Evolutionary conservation across 495 filamentous ascomycete species (phyloP).

Genomic region (Penicillium roqueforti): DNA sequence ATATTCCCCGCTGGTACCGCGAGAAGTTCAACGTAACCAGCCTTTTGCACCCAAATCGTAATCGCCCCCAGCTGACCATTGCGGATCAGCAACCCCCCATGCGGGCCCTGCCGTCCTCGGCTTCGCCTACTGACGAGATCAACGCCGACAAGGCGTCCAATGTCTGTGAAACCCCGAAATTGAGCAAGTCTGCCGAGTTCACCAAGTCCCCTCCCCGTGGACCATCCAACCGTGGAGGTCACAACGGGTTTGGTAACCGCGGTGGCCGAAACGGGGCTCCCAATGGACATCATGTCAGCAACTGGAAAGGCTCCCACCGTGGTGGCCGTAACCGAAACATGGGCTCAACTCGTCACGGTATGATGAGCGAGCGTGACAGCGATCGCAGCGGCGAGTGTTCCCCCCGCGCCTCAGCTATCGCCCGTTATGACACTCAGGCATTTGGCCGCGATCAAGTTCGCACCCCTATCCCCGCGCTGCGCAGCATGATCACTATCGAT

Average conservation of each 20-base stretch:
- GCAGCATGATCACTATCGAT: too few species aligned
- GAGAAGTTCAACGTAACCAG: conserved; percentile 40
- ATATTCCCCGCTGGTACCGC: conserved; percentile 54
- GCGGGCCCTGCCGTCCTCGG: conserved; percentile 15
- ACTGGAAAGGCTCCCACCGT: not conserved
- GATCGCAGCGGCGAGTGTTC: not conserved
- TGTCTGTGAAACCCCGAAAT: not conserved
- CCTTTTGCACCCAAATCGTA: conserved; percentile 19
- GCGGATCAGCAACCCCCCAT: conserved; percentile 12
- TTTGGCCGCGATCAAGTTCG: not conserved
- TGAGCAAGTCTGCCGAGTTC: not conserved
- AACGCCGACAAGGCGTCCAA: not conserved
- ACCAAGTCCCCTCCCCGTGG: conserved; percentile 4
- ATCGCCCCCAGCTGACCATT: conserved; percentile 12
- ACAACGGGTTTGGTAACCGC: not conserved
- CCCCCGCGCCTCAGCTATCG: not conserved
- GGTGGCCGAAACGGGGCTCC: not conserved
- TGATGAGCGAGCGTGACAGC: not conserved
- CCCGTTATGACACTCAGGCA: not conserved
- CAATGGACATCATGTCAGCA: not conserved
- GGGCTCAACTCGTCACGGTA: not conserved
- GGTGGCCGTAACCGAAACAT: not conserved
- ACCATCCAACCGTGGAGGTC: not conserved
- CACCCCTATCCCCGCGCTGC: not conserved
- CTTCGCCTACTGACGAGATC: not conserved